Evolutionary conservation across 306 rosid genomes (phyloP), one percentile per base, ranked within the genome.

Genomic region (Lithocarpus polystachyus): DNA sequence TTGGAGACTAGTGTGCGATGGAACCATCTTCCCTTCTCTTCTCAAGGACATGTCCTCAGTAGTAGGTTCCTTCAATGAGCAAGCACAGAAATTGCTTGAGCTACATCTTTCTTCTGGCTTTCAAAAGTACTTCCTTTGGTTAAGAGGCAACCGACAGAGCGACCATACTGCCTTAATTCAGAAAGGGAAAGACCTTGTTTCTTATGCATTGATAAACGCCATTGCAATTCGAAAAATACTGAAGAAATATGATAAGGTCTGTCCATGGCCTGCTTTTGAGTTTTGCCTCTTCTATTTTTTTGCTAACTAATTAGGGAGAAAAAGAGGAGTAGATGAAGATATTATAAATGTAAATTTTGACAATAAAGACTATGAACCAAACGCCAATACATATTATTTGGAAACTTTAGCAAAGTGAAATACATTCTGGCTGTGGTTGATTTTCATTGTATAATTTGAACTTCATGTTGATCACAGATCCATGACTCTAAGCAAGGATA

Each of bases 401-500:
- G 9, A 6, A n/a, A 18, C 23, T 56, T 19, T 6, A 18, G 11
- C n/a, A 5, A 37, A 37, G 45, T 37, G 11, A 37, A 37, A 84
- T 57, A 54, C 70, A 9, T 59, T 61, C 11, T 55, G 8, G 19
- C n/a, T 60, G 53, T 20, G 72, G 74, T 28, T 29, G 24, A 55
- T 51, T 19, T 33, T 72, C 22, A 18, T 75, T 45, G 31, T 52
- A 8, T 82, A 13, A 56, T 56, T 61, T 76, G 51, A 15, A 12
- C 40, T 33, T 23, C 71, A 5, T 53, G 56, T 74, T 74, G 67
- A 71, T 56, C 56, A 68, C 90, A 95, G 99, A 82, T 95, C 83
- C 99, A 95, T 87, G 88, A 77, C 85, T 95, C 99, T 14, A 95
- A 87, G 84, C 98, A 95, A 90, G 99, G 99, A 35, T 96, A 93